A percentile compares a stretch with the other conserved stretches of the same genome.
phyloP scores from a whole-genome alignment of 129 eudicot genomes.

The Mikania micrantha region DNA sequence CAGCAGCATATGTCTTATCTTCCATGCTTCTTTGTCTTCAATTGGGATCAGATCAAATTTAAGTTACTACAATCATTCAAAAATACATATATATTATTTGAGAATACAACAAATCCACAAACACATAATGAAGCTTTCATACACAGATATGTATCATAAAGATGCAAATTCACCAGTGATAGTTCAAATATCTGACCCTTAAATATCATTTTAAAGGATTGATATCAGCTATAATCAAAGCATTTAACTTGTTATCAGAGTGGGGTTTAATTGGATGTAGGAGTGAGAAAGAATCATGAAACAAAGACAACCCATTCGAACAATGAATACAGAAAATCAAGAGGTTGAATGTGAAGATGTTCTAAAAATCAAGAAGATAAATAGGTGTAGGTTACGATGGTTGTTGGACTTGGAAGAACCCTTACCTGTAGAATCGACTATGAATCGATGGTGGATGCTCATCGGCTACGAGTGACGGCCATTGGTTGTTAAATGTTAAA shows the following conservation, averaged over 20 bases:
- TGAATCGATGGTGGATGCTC: too few relatives aligned
- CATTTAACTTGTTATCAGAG: neutral
- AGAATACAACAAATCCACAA: neutral
- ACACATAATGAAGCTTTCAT: neutral
- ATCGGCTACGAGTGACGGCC: too few relatives aligned
- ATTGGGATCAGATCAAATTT: neutral
- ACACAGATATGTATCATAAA: neutral
- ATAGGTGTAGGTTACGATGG: too few relatives aligned
- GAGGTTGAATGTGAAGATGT: neutral
- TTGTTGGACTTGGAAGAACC: too few relatives aligned
- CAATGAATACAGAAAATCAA: neutral
- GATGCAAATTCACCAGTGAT: neutral
- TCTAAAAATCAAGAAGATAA: too few relatives aligned
- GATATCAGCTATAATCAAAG: too few relatives aligned
- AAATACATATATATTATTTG: neutral
- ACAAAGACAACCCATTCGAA: neutral
- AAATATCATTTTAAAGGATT: neutral
- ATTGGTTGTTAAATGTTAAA: too few relatives aligned
- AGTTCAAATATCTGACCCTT: neutral
- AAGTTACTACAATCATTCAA: neutral
- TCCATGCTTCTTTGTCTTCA: constrained; percentile 27
- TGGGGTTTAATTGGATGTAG: neutral
- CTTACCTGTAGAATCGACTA: too few relatives aligned
- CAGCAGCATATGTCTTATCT: constrained; percentile 64
- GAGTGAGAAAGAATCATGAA: neutral